Percentiles rank a stretch among this genome's conserved stretches.
Conservation (phyloP, 2,329 filamentous ascomycete genomes). For the Chaetomiaceae sp. region DNA sequence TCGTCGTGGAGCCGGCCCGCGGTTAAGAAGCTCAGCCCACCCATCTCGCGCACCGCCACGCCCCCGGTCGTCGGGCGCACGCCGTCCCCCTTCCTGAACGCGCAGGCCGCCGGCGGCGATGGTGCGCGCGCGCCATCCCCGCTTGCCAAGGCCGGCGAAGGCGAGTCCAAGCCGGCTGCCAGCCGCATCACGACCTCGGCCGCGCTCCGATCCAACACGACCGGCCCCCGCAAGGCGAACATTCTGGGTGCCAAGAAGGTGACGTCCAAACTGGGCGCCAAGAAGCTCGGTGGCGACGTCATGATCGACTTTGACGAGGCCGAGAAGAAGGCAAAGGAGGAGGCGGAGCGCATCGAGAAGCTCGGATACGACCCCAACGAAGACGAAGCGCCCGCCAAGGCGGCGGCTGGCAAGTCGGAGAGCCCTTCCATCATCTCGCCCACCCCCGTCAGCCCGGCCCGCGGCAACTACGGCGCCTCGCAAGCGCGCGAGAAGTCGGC, state of each 20-base stretch:
- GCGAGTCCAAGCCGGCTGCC: conserved; percentile 50
- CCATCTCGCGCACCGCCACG: conserved; percentile 82
- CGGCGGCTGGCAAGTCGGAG: conserved; percentile 44
- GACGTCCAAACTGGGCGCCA: conserved; percentile 77
- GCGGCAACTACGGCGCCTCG: conserved; percentile 55
- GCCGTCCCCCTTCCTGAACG: conserved; percentile 83
- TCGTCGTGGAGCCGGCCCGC: conserved; percentile 98
- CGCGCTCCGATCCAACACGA: conserved; percentile 72
- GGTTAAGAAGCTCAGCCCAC: conserved; percentile 93
- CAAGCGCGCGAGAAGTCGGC: conserved; percentile 58
- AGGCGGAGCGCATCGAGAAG: conserved; percentile 92
- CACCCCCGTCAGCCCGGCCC: conserved; percentile 64
- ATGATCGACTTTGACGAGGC: conserved; percentile 92
- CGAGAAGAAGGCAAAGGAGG: conserved; percentile 94
- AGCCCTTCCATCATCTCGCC: conserved; percentile 61
- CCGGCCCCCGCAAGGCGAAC: conserved; percentile 72
- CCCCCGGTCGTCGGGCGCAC: conserved; percentile 76
- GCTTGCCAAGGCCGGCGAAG: conserved; percentile 58
- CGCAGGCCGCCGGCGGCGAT: conserved; percentile 67
- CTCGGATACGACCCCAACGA: conserved; percentile 94
- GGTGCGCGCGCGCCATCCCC: conserved; percentile 78
- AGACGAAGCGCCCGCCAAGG: conserved; percentile 43
- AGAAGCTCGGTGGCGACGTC: conserved; percentile 75
- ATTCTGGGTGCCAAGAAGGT: conserved; percentile 82
- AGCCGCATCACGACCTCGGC: conserved; percentile 72